Conservation (phyloP, 2,329 filamentous ascomycete genomes). For the Pleomassaria siparia region DNA sequence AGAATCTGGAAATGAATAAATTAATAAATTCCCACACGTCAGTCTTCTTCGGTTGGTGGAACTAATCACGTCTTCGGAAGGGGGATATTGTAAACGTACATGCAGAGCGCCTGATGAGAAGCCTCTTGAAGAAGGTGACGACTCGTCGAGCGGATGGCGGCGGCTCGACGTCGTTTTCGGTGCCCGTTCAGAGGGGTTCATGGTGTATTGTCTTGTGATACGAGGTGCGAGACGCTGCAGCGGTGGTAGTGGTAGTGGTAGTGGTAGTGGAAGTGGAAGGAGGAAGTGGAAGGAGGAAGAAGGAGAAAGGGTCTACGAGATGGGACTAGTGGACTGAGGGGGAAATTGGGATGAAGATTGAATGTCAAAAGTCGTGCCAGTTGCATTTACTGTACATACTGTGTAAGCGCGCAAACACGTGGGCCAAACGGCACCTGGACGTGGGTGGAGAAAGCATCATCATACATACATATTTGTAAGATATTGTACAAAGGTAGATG, state of each 20-base stretch:
- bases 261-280: not conserved
- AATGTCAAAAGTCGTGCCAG: not conserved
- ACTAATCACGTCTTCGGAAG: too few species aligned
- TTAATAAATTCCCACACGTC: not conserved
- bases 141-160: constrained; percentile 65
- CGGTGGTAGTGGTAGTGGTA: not conserved
- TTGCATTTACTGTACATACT: not conserved
- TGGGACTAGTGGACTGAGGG: not conserved
- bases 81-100: constrained; percentile 24
- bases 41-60: not conserved
- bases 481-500: too few species aligned
- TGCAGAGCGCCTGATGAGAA: constrained; percentile 67
- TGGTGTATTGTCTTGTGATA: too few species aligned
- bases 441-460: not conserved
- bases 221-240: too few species aligned
- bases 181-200: constrained; percentile 14
- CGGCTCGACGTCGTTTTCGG: constrained; percentile 31
- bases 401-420: too few species aligned
- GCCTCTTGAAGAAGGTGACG: constrained; percentile 65
- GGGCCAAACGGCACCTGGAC: constrained; percentile 1
- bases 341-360: not conserved
- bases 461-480: too few species aligned
- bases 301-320: not conserved
- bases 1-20: constrained; percentile 23
- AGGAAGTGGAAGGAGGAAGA: not conserved